Conservation (phyloP, 2,329 filamentous ascomycete genomes). For the Penicillium sp. region DNA sequence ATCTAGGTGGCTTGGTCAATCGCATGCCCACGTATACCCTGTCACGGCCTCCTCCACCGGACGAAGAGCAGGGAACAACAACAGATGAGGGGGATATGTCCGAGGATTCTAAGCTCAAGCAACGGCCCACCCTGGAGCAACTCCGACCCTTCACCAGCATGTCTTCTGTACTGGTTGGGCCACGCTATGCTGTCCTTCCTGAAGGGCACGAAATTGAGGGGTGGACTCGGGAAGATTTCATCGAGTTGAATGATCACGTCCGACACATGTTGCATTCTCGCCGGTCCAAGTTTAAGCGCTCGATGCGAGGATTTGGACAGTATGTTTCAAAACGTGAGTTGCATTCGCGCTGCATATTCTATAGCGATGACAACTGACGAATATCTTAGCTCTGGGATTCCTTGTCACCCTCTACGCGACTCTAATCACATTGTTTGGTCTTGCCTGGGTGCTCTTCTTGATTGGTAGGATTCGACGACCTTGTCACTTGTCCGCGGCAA, state of each 20-base stretch:
- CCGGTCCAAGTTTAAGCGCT: slow-evolving; percentile 70
- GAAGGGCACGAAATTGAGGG: slow-evolving; percentile 65
- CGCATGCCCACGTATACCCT: slow-evolving; percentile 72
- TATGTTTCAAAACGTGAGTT: slow-evolving; percentile 64
- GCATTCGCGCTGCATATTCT: not conserved
- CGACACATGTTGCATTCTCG: slow-evolving; percentile 81
- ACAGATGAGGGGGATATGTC: slow-evolving; percentile 25
- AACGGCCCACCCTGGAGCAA: slow-evolving; percentile 24
- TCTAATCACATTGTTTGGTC: slow-evolving; percentile 75
- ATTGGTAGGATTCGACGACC: slow-evolving; percentile 53
- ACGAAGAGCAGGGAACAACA: slow-evolving; percentile 25
- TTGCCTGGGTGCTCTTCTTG: slow-evolving; percentile 85
- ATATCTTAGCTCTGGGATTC: slow-evolving; percentile 61
- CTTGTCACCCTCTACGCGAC: slow-evolving; percentile 77
- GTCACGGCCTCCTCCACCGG: slow-evolving; percentile 46
- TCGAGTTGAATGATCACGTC: slow-evolving; percentile 76
- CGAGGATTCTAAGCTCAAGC: slow-evolving; percentile 21
- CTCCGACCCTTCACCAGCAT: slow-evolving; percentile 52
- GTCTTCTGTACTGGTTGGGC: slow-evolving; percentile 61
- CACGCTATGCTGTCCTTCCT: slow-evolving; percentile 72
- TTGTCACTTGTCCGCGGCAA: not conserved
- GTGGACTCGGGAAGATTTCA: slow-evolving; percentile 69
- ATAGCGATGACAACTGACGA: not conserved
- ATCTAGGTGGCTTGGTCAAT: slow-evolving; percentile 70
- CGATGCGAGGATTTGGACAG: slow-evolving; percentile 72